Evolutionary conservation across 2,329 filamentous ascomycete species (phyloP), one percentile per base, ranked within the genome.

Genomic region (Aspergillus terreus): DNA sequence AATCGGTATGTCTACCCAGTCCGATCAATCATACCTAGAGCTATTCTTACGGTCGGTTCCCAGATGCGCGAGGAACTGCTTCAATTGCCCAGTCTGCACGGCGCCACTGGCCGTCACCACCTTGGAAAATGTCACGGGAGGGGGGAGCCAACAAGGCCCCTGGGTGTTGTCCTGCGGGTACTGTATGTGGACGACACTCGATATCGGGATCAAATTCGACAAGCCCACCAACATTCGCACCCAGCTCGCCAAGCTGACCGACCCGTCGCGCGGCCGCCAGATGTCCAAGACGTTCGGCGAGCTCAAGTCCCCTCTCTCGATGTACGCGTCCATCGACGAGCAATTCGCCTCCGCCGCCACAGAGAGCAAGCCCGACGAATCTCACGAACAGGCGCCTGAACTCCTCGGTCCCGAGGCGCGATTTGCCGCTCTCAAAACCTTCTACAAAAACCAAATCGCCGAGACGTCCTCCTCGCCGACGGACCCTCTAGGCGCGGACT

Each of bases 41-140:
- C n/a, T 14, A 35, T 14, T n/a, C 25, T 42, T 43, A n/a, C n/a
- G 27, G 6, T 25, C n/a, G 19, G 46, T 50, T 47, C 25, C 23
- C 55, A 92, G 91, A 67, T 96, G 94, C 69, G 92, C 90, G 15
- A 82, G 94, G 59, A 96, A 92, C 68, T 99, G 94, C 72, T 97
- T 94, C 76, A 90, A 95, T 67, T 99, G 94, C 63, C 94, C 94
- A 0, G 78, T 92, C 57, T 99, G 94, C 70, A 85, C 89, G 25
- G 85, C 90, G 0, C 88, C 90, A 11, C 80, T 97, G 38, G 80
- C 85, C 17, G 85, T 94, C 47, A 88, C 84, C 48, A 84, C 85
- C 17, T 73, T 92, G 54, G 87, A 91, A 49, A 75, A 79, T 33
- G 79, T 69, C 58, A 59, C 69, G 46, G 66, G 70, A 57, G 70